Evolutionary conservation across 768 basidiomycete species (phyloP), one percentile per base, ranked within the genome.

Genomic region (Lentinula lateritia): DNA sequence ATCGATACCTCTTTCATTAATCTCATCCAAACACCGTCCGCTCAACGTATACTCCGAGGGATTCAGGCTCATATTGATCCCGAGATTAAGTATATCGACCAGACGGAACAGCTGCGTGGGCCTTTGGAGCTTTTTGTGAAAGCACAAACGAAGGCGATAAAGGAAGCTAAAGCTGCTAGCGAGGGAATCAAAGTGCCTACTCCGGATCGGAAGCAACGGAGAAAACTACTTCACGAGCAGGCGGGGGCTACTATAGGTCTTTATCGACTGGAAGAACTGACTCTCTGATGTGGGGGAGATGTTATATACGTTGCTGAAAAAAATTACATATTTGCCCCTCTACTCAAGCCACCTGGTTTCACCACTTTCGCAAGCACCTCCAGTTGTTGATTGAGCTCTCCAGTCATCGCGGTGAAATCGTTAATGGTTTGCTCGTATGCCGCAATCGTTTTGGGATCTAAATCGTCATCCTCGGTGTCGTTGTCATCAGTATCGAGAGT

Each of bases 241-340:
- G 76, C 78, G 18, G 77, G 74, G 35, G 75, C 84, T 59, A 78
- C 77, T 38, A 76, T 90, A 59, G 88, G 88, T 20, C 66, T 85
- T 65, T 92, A 92, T 72, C 85, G 83, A 71, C 68, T 92, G 62
- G 90, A 92, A 66, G 87, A 90, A 66, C 75, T 93, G 64, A 74
- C 80, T 38, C 70, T 90, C 62, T 89, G 75, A 66, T 15, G n/a
- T n/a, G 9, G 45, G 13, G 15, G 32, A 38, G 6, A 54, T 58
- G 41, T 23, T 32, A 58, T 32, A 45, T 32, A 32, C 18, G 28
- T 45, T 43, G 13, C 41, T 35, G 9, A 56, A 39, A 10, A 58
- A 42, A 23, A 58, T 58, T 43, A n/a, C 28, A 36, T 34, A 20
- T 34, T 32, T 46, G 36, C 56, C 15, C 23, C 15, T 32, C 12